Evolutionary conservation across 495 filamentous ascomycete species (phyloP).

Genomic region (Daldinia concentrica): DNA sequence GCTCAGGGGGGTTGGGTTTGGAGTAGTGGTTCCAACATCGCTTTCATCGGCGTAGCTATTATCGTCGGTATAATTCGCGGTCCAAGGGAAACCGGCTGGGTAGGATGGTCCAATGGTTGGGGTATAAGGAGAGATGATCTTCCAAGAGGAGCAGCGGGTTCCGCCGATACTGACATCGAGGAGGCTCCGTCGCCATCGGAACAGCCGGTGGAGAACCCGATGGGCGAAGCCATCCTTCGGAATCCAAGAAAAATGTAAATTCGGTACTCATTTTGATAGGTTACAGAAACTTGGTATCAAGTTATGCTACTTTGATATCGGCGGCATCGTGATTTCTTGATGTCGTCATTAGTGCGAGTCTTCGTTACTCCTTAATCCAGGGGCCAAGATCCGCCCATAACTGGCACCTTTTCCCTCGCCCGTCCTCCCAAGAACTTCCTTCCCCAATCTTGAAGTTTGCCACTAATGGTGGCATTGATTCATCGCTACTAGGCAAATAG

Average conservation of each 20-base stretch:
- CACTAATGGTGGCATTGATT: conserved; percentile 48
- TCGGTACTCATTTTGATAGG: neutral
- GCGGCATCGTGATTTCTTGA: neutral
- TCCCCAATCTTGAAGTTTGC: conserved; percentile 61
- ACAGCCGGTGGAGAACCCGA: neutral
- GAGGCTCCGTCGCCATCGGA: neutral
- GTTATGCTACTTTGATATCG: neutral
- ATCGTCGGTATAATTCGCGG: conserved; percentile 66
- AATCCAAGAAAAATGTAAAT: neutral
- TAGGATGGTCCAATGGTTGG: conserved; percentile 81
- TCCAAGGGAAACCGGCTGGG: conserved; percentile 75
- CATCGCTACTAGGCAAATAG: conserved; percentile 37
- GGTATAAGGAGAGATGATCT: conserved; percentile 52
- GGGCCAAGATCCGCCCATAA: conserved; percentile 62
- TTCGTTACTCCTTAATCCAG: conserved; percentile 24
- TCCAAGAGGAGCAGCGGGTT: conserved; percentile 8
- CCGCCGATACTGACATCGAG: conserved; percentile 14
- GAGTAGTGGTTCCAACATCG: conserved; percentile 73
- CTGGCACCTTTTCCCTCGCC: conserved; percentile 63
- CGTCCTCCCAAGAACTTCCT: conserved; percentile 65
- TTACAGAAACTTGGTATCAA: neutral
- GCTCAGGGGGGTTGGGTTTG: conserved; percentile 74
- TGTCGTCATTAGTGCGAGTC: neutral
- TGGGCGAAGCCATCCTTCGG: neutral
- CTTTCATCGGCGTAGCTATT: conserved; percentile 68